Base-by-base conservation (phyloP, 2,329 filamentous ascomycete species). In the Trichoderma koningiopsis region DNA sequence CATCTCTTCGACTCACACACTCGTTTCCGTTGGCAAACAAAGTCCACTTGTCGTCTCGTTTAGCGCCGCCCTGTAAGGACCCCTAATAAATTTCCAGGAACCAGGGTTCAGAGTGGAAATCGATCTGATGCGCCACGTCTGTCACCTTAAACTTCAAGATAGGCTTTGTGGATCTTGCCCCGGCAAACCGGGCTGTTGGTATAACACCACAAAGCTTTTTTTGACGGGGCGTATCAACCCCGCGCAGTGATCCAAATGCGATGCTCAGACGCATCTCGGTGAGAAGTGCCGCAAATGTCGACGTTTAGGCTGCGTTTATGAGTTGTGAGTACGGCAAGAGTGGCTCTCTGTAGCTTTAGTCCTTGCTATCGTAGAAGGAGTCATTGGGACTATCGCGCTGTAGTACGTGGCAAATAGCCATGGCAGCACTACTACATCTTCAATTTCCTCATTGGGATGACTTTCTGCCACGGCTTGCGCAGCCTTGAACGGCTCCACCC, bases 381-480 rank as follows among this genome's bases (percentile, higher is more conserved):
- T 52, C 52, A 11, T 11, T 52, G n/a, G 59, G 40, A n/a, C 27
- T 31, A 22, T 61, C 58, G 16, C 13, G 3, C 5, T 22, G 58
- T 8, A 61, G 40, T 35, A 61, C 5, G 16, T 8, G 22, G 3
- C 47, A 16, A 7, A 62, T 27, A 13, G 14, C 8, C 22, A n/a
- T 33, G 5, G 59, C 40, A 2, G 35, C 16, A 7, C 31, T 1
- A 16, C 24, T 27, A 62, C 27, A 10, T 33, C 16, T 16, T 35
- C 59, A 4, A 33, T 49, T 4, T 19, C 19, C 4, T 1, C 11
- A 19, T 52, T 27, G 2, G 35, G 5, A 49, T 49, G 2, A 7
- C 16, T 8, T 8, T 14, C n/a, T 8, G n/a, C 1, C 1, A 4
- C 13, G 2, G n/a, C 13, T 7, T 2, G 1, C 22, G 19, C 3